Conservation (phyloP, 768 basidiomycete species). For the Suillus variegatus region DNA sequence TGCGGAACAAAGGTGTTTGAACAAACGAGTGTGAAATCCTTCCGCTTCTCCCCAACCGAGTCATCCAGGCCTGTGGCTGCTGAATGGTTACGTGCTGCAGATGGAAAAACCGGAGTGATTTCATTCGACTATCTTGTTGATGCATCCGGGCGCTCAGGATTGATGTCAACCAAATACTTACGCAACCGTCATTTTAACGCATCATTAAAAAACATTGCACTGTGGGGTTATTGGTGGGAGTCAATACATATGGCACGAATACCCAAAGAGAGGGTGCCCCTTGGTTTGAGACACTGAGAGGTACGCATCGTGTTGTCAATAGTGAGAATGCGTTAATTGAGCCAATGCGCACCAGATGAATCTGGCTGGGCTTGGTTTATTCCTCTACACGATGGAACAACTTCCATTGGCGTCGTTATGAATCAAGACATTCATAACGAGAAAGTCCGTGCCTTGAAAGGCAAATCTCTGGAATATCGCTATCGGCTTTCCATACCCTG, state of each 20-base stretch:
- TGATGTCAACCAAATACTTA: conserved; percentile 69
- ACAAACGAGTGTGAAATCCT: conserved; percentile 42
- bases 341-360: conserved; percentile 44
- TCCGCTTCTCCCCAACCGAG: conserved; percentile 43
- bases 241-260: conserved; percentile 50
- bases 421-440: conserved; percentile 51
- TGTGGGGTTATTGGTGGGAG: conserved; percentile 75
- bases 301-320: conserved; percentile 33
- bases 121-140: conserved; percentile 71
- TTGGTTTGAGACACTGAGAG: conserved; percentile 73
- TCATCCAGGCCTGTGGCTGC: conserved; percentile 38
- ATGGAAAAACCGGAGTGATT: conserved; percentile 46
- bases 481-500: conserved; percentile 50
- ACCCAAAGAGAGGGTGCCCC: conserved; percentile 57
- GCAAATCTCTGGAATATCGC: conserved; percentile 35
- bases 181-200: conserved; percentile 70
- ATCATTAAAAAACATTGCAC: conserved; percentile 70
- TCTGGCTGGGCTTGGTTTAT: conserved; percentile 77
- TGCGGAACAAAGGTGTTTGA: conserved; percentile 53
- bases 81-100: conserved; percentile 30
- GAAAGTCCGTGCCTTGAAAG: conserved; percentile 29
- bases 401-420: conserved; percentile 64
- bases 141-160: conserved; percentile 70
- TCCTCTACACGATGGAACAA: conserved; percentile 63
- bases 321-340: conserved; percentile 4